phyloP scores from a whole-genome alignment of 2,329 filamentous ascomycete species.

The Scleromitrula shiraiana region DNA sequence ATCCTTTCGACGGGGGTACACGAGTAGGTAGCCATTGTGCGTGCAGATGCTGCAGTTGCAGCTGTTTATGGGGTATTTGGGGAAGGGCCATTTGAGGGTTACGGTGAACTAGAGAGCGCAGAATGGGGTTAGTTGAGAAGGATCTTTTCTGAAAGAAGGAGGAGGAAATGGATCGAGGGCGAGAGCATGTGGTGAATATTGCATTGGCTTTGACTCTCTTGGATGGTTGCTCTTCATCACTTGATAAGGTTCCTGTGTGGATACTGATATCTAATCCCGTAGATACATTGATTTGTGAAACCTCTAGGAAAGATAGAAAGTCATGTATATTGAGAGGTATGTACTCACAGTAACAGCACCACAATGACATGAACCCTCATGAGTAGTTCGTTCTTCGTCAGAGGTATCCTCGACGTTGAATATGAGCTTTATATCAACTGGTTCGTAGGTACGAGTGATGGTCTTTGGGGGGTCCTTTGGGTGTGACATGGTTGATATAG shows the following conservation, averaged over 20 bases:
- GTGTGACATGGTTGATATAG: not conserved
- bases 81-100: slow-evolving; percentile 39
- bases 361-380: slow-evolving; percentile 51
- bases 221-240: too few species aligned
- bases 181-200: too few species aligned
- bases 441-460: not conserved
- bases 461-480: not conserved
- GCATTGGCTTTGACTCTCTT: too few species aligned
- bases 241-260: too few species aligned
- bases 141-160: too few species aligned
- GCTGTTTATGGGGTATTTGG: slow-evolving; percentile 42
- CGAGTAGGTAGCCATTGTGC: slow-evolving; percentile 40
- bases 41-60: slow-evolving; percentile 62
- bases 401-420: slow-evolving; percentile 13
- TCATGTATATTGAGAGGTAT: not conserved
- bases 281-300: too few species aligned
- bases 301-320: too few species aligned
- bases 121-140: not conserved
- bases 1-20: slow-evolving; percentile 22
- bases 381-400: slow-evolving; percentile 27
- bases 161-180: too few species aligned
- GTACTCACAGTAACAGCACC: slow-evolving; percentile 32
- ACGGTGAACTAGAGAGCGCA: slow-evolving; percentile 33
- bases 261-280: too few species aligned
- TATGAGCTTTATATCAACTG: slow-evolving; percentile 2